Base-by-base conservation (phyloP, 2,329 filamentous ascomycete species). In the Dothiorella sarmentorum region DNA sequence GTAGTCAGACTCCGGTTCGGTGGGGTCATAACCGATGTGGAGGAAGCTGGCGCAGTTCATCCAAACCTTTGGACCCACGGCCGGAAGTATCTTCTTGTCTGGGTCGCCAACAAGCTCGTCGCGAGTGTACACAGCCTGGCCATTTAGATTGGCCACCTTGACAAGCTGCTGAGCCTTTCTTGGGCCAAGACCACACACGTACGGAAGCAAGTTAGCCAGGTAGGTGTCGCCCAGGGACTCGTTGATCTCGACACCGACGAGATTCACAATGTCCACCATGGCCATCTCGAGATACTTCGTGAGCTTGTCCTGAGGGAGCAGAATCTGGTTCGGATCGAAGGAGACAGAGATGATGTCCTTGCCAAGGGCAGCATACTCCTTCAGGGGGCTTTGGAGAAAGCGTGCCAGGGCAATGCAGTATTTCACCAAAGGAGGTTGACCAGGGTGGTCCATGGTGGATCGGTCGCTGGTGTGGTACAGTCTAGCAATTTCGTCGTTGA, bases 221-320 rank as follows among this genome's bases (percentile, higher is more conserved):
- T 94, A 91, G 1, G 85, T 71, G 71, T 97, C 90, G 40, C 81
- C 82, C 58, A 96, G 86, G 13, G 92, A 91, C 64, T 97, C 92
- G 67, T 97, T 96, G 69, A 99, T 88, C 67, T 97, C 90, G 35
- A 99, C 90, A 69, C 94, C 94, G 44, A 92, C 91, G 42, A 99
- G 85, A 71, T 99, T 99, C 65, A 99, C 94, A 82, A 96, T 96
- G 71, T 99, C 94, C 10, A 99, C 93, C 85, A 99, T 90, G 43
- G 93, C 91, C n/a, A 90, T 95, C 68, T 99, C 94, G 15, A 99
- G 82, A 61, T 91, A 85, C 71, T 90, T 91, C 62, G 87, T 78
- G 37, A 99, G 81, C 76, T 96, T 92, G 35, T 97, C 93, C 61
- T 91, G 85, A 0, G 92, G 88, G 13, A 99, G 81, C 27, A 97